These are phyloP conservation scores for Torrubiellomyces zombiae DNA, from an alignment of 2,329 filamentous ascomycete species.

Conservation along the genomic window DNA sequence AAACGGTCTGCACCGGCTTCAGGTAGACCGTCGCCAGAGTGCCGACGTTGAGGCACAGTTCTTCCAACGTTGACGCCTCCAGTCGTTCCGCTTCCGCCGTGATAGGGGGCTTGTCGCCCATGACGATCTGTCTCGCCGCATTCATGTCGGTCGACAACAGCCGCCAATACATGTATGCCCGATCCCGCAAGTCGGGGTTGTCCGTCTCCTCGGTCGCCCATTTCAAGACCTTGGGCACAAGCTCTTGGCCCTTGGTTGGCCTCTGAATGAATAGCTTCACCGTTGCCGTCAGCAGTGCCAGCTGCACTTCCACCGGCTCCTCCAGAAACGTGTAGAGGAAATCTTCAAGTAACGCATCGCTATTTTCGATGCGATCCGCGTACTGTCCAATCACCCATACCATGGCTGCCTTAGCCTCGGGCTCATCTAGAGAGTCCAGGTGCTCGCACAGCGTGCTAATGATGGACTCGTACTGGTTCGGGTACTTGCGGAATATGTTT, in stretches of 20 bases:
- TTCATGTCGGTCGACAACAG: conserved; percentile 83
- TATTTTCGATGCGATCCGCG: conserved; percentile 92
- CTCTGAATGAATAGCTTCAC: conserved; percentile 97
- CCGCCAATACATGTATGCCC: conserved; percentile 99
- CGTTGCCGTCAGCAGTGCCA: conserved; percentile 85
- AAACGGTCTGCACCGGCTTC: conserved; percentile 94
- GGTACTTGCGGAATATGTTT: conserved; percentile 98
- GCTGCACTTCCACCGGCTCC: conserved; percentile 87
- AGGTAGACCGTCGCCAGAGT: conserved; percentile 94
- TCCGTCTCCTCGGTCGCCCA: conserved; percentile 99
- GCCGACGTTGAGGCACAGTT: conserved; percentile 93
- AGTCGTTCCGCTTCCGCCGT: conserved; percentile 92
- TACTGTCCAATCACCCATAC: conserved; percentile 99
- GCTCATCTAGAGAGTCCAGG: conserved; percentile 88
- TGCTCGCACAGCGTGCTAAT: conserved; percentile 93
- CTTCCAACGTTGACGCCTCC: conserved; percentile 78
- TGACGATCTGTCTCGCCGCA: conserved; percentile 73
- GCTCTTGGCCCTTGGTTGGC: conserved; percentile 80
- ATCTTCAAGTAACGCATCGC: conserved; percentile 82
- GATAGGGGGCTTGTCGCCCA: conserved; percentile 94
- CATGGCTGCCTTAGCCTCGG: conserved; percentile 95
- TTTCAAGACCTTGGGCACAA: conserved; percentile 89
- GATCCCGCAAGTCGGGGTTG: conserved; percentile 86
- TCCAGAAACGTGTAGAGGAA: conserved; percentile 89
- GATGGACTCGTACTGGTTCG: conserved; percentile 96